Percentiles rank a stretch among this genome's conserved stretches.
These are phyloP conservation scores for Ophiostoma novo-ulmi DNA, from an alignment of 2,329 filamentous ascomycete species.

Conservation along the genomic window DNA sequence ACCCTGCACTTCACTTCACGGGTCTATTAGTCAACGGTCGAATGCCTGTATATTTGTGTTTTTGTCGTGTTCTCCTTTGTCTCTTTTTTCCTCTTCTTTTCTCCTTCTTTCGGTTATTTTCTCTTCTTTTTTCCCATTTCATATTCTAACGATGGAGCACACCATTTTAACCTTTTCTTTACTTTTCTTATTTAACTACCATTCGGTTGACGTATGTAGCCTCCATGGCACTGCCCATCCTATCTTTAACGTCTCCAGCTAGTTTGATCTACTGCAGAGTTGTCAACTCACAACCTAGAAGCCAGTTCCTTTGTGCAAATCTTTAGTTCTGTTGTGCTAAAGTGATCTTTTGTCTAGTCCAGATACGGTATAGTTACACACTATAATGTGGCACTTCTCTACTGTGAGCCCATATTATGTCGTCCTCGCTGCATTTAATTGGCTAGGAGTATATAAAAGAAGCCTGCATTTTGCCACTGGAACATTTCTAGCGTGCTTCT, in stretches of 20 bases:
- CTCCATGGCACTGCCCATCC: neutral
- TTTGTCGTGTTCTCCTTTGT: neutral
- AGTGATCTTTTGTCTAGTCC: neutral
- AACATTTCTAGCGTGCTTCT: conserved; percentile 39
- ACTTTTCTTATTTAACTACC: too few species aligned
- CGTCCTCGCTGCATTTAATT: neutral
- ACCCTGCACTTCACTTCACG: neutral
- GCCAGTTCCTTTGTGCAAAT: neutral
- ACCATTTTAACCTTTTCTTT: too few species aligned
- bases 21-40: too few species aligned
- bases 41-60: neutral
- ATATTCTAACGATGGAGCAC: neutral
- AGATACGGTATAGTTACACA: neutral
- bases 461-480: conserved; percentile 23
- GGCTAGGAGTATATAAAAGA: neutral
- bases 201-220: too few species aligned
- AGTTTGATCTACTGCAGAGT: conserved; percentile 6
- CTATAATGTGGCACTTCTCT: neutral
- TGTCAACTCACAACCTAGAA: neutral
- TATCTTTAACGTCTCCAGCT: neutral
- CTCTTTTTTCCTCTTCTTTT: neutral
- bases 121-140: neutral
- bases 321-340: too few species aligned
- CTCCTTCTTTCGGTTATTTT: neutral
- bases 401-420: neutral